A percentile compares a stretch with the other conserved stretches of the same genome.
Evolutionary conservation across 2,329 filamentous ascomycete species (phyloP).

Genomic region (Chalaropsis thielavioides): DNA sequence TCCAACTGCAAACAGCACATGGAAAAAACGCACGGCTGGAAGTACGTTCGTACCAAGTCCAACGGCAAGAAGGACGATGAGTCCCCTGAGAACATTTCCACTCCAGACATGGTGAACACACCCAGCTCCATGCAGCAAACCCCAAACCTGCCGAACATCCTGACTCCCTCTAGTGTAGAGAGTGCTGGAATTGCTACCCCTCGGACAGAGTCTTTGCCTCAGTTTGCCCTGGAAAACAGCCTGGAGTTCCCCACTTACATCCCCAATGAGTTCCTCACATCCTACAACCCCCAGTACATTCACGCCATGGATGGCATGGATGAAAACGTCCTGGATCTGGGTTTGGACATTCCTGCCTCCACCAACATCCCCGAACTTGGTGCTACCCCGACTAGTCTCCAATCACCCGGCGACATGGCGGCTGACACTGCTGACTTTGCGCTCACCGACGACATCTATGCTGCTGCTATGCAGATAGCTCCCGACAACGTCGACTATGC

Average conservation of each 20-base stretch:
- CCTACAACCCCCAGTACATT: conserved; percentile 21
- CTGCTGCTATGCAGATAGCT: conserved; percentile 36
- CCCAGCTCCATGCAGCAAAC: conserved; percentile 37
- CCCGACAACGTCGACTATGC: conserved; percentile 22
- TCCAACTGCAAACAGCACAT: conserved; percentile 98
- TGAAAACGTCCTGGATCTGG: conserved; percentile 13
- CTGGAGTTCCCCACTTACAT: conserved; percentile 38
- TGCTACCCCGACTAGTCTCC: conserved; percentile 11
- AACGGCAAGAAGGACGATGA: conserved; percentile 50
- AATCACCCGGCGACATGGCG: conserved; percentile 10
- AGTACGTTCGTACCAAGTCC: conserved; percentile 83
- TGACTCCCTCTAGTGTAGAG: conserved; percentile 44
- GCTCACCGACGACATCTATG: conserved; percentile 49
- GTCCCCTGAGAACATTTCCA: neutral
- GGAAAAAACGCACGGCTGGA: conserved; percentile 89
- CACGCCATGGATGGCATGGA: conserved; percentile 28
- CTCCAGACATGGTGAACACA: conserved; percentile 25
- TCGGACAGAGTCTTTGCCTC: conserved; percentile 32
- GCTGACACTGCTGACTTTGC: conserved; percentile 44
- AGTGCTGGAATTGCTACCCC: conserved; percentile 38
- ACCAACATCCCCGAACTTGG: conserved; percentile 13
- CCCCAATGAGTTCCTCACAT: conserved; percentile 32
- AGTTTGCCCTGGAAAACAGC: conserved; percentile 24
- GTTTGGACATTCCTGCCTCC: conserved; percentile 14
- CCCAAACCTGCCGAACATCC: conserved; percentile 46